phyloP scores from a whole-genome alignment of 2,329 filamentous ascomycete genomes.

The Plectosphaerella plurivora region DNA sequence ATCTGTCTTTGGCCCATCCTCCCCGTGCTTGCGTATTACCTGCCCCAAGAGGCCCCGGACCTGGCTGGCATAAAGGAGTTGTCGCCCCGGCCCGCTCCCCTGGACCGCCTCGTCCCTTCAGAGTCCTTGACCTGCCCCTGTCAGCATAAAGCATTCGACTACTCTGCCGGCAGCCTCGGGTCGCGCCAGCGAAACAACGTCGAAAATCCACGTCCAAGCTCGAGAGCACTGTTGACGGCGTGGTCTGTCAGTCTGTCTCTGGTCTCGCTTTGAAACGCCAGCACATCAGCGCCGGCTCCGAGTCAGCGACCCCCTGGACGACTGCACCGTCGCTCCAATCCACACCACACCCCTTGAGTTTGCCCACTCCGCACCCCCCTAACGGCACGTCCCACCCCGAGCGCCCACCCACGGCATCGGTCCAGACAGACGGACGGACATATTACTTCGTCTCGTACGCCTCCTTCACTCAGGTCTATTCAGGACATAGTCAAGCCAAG shows the following conservation, averaged over 20 bases:
- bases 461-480: too few species aligned
- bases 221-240: not conserved
- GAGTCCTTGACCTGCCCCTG: not conserved
- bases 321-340: too few species aligned
- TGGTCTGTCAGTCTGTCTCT: not conserved
- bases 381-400: constrained; percentile 1
- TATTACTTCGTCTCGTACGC: too few species aligned
- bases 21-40: not conserved
- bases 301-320: not conserved
- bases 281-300: not conserved
- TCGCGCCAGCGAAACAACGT: not conserved
- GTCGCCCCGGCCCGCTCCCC: not conserved
- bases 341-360: too few species aligned
- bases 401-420: not conserved
- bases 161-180: not conserved
- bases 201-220: not conserved
- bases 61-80: constrained; percentile 1
- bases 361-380: not conserved
- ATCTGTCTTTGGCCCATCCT: not conserved
- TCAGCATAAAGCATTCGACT: not conserved
- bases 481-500: too few species aligned
- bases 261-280: constrained; percentile 2
- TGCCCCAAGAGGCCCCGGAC: not conserved
- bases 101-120: too few species aligned
- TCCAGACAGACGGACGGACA: too few species aligned